Conservation (phyloP, 257 asterid species). For the Primulina tabacum region DNA sequence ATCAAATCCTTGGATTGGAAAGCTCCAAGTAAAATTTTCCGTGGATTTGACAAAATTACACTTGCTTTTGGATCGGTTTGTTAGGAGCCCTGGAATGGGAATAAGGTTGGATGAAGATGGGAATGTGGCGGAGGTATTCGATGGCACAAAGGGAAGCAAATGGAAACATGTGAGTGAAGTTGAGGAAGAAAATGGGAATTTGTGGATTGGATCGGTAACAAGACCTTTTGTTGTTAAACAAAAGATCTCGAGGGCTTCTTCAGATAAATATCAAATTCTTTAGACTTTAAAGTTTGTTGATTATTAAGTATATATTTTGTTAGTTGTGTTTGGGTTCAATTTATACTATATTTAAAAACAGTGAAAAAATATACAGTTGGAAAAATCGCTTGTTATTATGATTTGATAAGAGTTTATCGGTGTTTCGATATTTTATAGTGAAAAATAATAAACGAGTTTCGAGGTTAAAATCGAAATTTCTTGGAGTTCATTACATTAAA, state of each 20-base stretch:
- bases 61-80: slow-evolving; percentile 23
- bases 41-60: slow-evolving; percentile 39
- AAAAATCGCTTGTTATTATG: too few species aligned
- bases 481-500: too few species aligned
- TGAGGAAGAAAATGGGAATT: slow-evolving; percentile 40
- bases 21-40: slow-evolving; percentile 31
- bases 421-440: too few species aligned
- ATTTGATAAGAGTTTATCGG: too few species aligned
- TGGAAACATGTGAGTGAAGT: slow-evolving; percentile 74
- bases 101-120: slow-evolving; percentile 48
- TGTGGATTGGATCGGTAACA: slow-evolving; percentile 76
- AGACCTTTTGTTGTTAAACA: slow-evolving; percentile 40
- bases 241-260: background rate
- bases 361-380: too few species aligned
- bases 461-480: too few species aligned
- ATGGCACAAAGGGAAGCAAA: slow-evolving; percentile 29
- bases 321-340: too few species aligned
- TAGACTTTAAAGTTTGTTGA: too few species aligned
- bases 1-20: slow-evolving; percentile 47
- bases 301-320: too few species aligned
- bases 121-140: slow-evolving; percentile 41
- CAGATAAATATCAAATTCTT: background rate
- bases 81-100: slow-evolving; percentile 43
- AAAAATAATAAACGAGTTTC: too few species aligned
- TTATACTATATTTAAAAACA: too few species aligned